A percentile compares a stretch with the other conserved stretches of the same genome.
These are phyloP conservation scores for Cryptococcus sp. DNA, from an alignment of 1,284 basidiomycete species.

Conservation along the genomic window DNA sequence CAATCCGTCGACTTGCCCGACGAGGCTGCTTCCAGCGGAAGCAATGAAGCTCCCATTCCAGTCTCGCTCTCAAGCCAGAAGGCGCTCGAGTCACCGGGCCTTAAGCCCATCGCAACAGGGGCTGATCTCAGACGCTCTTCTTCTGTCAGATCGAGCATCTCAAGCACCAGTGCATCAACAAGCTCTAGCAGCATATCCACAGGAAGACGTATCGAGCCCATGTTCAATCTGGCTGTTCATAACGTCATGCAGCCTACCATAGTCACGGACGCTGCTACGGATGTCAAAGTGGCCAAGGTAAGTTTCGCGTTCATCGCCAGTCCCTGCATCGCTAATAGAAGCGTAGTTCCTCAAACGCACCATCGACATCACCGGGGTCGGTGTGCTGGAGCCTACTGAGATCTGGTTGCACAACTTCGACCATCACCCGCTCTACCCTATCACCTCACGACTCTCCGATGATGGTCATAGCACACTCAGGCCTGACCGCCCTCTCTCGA, in stretches of 20 bases:
- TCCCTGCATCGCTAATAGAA: not conserved
- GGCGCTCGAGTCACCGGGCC: not conserved
- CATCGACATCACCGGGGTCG: slow-evolving; percentile 76
- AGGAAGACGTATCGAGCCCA: slow-evolving; percentile 72
- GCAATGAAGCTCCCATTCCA: not conserved
- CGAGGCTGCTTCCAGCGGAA: not conserved
- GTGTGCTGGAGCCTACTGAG: slow-evolving; percentile 77
- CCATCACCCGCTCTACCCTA: slow-evolving; percentile 10
- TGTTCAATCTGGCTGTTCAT: slow-evolving; percentile 87
- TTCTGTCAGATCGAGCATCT: slow-evolving; percentile 30
- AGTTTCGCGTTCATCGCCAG: slow-evolving; percentile 8
- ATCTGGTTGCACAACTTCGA: slow-evolving; percentile 59
- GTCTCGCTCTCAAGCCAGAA: not conserved
- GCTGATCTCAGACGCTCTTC: slow-evolving; percentile 22
- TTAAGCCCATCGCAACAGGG: not conserved
- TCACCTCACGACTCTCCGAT: slow-evolving; percentile 10
- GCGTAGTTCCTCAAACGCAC: slow-evolving; percentile 73
- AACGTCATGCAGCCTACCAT: slow-evolving; percentile 89
- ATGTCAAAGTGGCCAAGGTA: slow-evolving; percentile 83
- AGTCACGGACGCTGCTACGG: slow-evolving; percentile 71
- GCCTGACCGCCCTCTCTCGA: slow-evolving; percentile 30
- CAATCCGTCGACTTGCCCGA: not conserved
- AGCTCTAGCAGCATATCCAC: slow-evolving; percentile 13
- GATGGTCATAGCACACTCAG: slow-evolving; percentile 10
- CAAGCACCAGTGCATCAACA: slow-evolving; percentile 21